phyloP scores from a whole-genome alignment of 2,329 filamentous ascomycete species.

The Epichloe sylvatica region DNA sequence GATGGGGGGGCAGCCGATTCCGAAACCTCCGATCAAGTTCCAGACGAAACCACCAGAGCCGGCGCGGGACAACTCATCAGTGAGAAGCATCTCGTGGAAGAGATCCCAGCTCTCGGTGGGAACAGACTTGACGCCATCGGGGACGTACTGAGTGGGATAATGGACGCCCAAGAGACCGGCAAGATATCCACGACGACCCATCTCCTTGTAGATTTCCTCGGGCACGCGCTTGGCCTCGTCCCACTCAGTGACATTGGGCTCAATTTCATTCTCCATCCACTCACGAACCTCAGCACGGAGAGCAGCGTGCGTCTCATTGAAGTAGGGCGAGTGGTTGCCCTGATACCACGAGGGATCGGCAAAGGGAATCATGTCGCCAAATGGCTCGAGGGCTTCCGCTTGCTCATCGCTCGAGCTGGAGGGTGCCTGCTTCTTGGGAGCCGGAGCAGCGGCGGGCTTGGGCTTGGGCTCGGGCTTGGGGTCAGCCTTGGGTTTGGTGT shows the following conservation, averaged over 20 bases:
- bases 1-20: conserved; percentile 82
- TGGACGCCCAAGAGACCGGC: conserved; percentile 78
- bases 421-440: conserved; percentile 19
- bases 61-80: conserved; percentile 80
- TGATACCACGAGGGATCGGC: conserved; percentile 93
- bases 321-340: conserved; percentile 88
- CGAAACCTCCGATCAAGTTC: conserved; percentile 94
- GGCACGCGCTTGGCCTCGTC: conserved; percentile 90
- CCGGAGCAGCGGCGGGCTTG: conserved; percentile 10
- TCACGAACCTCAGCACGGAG: conserved; percentile 81
- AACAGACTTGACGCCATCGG: conserved; percentile 57
- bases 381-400: conserved; percentile 67
- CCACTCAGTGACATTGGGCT: conserved; percentile 90
- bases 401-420: conserved; percentile 26
- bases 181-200: conserved; percentile 85
- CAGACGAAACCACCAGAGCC: conserved; percentile 90
- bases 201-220: conserved; percentile 80
- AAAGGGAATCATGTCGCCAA: conserved; percentile 77
- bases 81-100: conserved; percentile 94
- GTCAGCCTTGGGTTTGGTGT: conserved; percentile 67
- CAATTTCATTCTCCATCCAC: conserved; percentile 82
- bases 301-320: conserved; percentile 83
- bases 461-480: conserved; percentile 22
- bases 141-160: conserved; percentile 64
- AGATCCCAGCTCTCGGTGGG: conserved; percentile 86